Base-by-base conservation (phyloP, 2,329 filamentous ascomycete genomes). In the Exophiala spinifera region DNA sequence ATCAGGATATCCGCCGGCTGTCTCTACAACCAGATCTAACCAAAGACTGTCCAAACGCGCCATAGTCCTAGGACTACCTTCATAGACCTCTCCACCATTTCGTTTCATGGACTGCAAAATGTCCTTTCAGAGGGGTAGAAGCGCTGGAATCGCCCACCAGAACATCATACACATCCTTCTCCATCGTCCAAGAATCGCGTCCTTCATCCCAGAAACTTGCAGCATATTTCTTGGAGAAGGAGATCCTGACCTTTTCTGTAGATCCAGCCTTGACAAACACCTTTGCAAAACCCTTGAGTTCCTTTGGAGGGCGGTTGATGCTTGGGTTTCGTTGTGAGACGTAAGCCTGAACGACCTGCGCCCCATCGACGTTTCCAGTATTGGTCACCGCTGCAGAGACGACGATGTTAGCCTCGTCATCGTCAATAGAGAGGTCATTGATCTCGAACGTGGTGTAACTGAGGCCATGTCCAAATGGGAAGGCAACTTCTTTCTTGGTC, bases 391-490 rank as follows among this genome's bases (percentile, higher is more conserved):
- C 64, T 20, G 76, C 46, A 0, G 74, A 72, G 4, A 80, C 69
- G 1, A 70, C 74, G 42, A 83, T 67, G 0, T 74, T 76, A 17
- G 82, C 74, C 0, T 66, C 67, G 0, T 75, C 72, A 0, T 70
- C 66, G 17, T 82, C 74, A 1, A 68, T 67, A 3, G 57, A 52
- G 1, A 85, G 72, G 37, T 79, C 73, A 1, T 76, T 79, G 61
- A 80, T 78, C 8, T 68, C 62, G 67, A 92, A 92, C 0, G 74
- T 82, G 0, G 88, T 91, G 71, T 91, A 94, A 14, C 85, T 88
- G 1, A 94, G 76, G 1, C 89, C 89, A 65, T 90, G 85, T 11
- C 89, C 89, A 67, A 95, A 95, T 53, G 86, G 79, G 70, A 91
- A 94, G 23, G 87, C 78, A 0, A 86, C 81, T 1, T 78, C 75